phyloP scores from a whole-genome alignment of 148 eudicot species.

The Silene uniflora region DNA sequence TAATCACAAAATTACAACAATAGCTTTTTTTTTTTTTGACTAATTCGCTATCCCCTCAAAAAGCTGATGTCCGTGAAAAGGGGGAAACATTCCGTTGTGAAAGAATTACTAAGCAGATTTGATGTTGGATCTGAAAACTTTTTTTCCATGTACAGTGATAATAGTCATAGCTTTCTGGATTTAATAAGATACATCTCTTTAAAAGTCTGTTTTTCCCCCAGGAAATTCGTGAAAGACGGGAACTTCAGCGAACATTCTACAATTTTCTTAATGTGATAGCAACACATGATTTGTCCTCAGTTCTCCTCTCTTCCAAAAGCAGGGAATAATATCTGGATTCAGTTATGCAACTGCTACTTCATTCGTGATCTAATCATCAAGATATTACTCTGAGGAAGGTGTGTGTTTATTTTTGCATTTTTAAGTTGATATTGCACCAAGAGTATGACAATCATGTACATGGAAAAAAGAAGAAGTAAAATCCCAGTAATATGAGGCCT shows the following conservation, averaged over 20 bases:
- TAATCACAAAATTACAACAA: too few species aligned
- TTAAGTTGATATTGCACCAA: not conserved
- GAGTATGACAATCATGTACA: too few species aligned
- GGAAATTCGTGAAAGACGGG: conserved; percentile 92
- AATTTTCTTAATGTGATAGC: conserved; percentile 83
- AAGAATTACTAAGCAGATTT: not conserved
- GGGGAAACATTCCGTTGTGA: not conserved
- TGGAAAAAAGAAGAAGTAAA: too few species aligned
- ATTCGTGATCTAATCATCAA: conserved; percentile 73
- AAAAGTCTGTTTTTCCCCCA: conserved; percentile 22
- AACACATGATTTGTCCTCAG: conserved; percentile 79
- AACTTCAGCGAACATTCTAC: conserved; percentile 78
- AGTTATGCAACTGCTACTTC: conserved; percentile 69
- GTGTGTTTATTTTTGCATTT: conserved; percentile 7
- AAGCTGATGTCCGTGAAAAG: too few species aligned
- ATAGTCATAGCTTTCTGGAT: not conserved
- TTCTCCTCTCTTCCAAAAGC: conserved; percentile 69
- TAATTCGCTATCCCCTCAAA: too few species aligned
- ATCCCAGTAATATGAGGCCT: too few species aligned
- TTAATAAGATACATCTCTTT: not conserved
- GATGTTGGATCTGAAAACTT: not conserved
- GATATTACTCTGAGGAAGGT: conserved; percentile 85
- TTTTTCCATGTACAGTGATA: not conserved
- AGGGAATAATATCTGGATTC: conserved; percentile 52
- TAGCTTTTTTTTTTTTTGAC: too few species aligned